Base-by-base conservation (phyloP, 164 flowering plant genomes). In the Vitis vinifera region DNA sequence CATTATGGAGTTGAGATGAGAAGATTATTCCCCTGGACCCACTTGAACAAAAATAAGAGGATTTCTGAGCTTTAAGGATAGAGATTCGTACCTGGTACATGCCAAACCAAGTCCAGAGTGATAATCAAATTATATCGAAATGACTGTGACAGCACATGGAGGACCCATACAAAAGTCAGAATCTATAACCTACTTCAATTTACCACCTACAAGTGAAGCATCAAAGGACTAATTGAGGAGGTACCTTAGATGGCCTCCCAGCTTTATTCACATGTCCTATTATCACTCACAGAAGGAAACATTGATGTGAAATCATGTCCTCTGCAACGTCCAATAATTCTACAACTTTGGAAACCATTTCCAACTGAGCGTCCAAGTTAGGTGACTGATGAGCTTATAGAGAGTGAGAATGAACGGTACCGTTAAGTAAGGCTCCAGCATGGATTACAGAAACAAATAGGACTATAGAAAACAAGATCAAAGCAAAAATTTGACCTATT, bases 81-180 rank as follows among this genome's bases (percentile, higher is more conserved):
- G 66, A 59, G 67, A 66, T 66, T 53, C 29, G 61, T 69, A 75
- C 60, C 71, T 57, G 68, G 59, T 30, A 48, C 49, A 27, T 68
- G 66, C 51, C 50, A 63, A 59, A 65, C 48, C 68, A 77, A 66
- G 67, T 70, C 50, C 65, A 61, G 73, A 69, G 65, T 51, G 75
- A 67, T 66, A 67, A 51, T 56, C 60, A 71, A 62, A 73, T 55
- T 76, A 56, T 56, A 55, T 63, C 29, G 77, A 56, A 59, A 70
- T 30, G 73, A 75, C 71, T 17, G 29, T 56, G 76, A 70, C 66
- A 63, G 74, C 77, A 70, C 52, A 70, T 63, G 60, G 27, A 76
- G 71, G 74, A 66, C 71, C 73, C 70, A 67, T 15, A 19, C 19
- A 12, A 58, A 70, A 67, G 73, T 79, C 63, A 70, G 68, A 23